These are phyloP conservation scores for Chalciporus sphaerocephalus DNA, from an alignment of 768 basidiomycete species.

Conservation along the genomic window DNA sequence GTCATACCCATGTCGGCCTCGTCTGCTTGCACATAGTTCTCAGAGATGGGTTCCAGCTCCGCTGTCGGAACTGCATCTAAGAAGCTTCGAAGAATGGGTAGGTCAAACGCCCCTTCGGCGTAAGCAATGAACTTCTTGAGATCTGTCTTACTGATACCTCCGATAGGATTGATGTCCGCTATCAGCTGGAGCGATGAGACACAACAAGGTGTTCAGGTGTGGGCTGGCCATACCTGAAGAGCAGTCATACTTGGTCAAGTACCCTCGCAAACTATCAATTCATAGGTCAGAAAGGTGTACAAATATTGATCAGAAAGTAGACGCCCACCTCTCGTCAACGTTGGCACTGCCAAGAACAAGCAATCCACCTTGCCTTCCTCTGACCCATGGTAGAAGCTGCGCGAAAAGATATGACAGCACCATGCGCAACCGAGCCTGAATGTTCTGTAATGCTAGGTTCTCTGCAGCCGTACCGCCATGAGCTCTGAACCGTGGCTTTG, in stretches of 20 bases:
- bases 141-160: constrained; percentile 96
- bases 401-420: constrained; percentile 93
- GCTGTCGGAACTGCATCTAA: constrained; percentile 90
- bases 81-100: constrained; percentile 85
- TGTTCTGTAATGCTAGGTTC: constrained; percentile 96
- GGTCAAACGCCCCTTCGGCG: constrained; percentile 69
- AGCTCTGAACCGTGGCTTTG: constrained; percentile 69
- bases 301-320: not conserved
- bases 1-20: constrained; percentile 99
- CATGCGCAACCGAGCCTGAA: constrained; percentile 95
- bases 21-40: constrained; percentile 91
- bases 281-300: not conserved
- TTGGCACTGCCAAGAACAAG: constrained; percentile 97
- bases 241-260: constrained; percentile 97
- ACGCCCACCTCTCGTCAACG: constrained; percentile 85
- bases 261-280: constrained; percentile 75
- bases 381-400: constrained; percentile 88
- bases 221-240: constrained; percentile 59
- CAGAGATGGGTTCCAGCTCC: constrained; percentile 92
- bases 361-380: constrained; percentile 78
- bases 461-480: constrained; percentile 86
- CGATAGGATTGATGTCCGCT: constrained; percentile 99
- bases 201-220: not conserved
- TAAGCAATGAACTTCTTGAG: constrained; percentile 93
- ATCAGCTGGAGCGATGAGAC: constrained; percentile 1